Evolutionary conservation across 306 rosid genomes (phyloP).

Genomic region (Alnus glutinosa): DNA sequence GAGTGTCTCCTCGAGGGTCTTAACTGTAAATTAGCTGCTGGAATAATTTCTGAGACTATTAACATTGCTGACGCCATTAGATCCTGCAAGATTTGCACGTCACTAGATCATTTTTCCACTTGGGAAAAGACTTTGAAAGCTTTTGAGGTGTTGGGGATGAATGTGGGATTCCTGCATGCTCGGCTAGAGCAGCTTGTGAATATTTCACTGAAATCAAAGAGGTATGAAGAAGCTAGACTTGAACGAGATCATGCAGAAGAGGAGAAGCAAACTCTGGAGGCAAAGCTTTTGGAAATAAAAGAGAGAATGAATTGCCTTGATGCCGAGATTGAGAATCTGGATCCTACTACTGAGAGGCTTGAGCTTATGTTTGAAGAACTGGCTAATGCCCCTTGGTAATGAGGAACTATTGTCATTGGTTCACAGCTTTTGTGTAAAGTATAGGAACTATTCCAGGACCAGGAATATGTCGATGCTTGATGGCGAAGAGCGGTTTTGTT

Average conservation of each 20-base stretch:
- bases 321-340: constrained; percentile 23
- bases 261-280: constrained; percentile 30
- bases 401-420: not conserved
- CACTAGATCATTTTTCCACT: constrained; percentile 25
- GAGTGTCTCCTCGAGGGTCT: constrained; percentile 51
- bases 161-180: constrained; percentile 40
- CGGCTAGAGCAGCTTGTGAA: constrained; percentile 41
- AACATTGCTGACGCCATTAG: constrained; percentile 61
- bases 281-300: constrained; percentile 25
- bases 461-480: not conserved
- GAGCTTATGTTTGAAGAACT: constrained; percentile 41
- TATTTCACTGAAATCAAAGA: constrained; percentile 30
- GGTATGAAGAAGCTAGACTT: constrained; percentile 26
- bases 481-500: not conserved
- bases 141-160: constrained; percentile 58
- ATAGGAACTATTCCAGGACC: not conserved
- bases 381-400: constrained; percentile 55
- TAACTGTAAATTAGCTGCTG: constrained; percentile 46
- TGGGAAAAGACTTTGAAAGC: constrained; percentile 55
- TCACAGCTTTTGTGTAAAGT: not conserved
- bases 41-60: constrained; percentile 53
- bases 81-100: constrained; percentile 43
- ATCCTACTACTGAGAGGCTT: constrained; percentile 18
- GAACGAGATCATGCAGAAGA: constrained; percentile 28
- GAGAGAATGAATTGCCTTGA: constrained; percentile 28